These are phyloP conservation scores for Cladosporium sp. DNA, from an alignment of 2,329 filamentous ascomycete species.

Conservation along the genomic window DNA sequence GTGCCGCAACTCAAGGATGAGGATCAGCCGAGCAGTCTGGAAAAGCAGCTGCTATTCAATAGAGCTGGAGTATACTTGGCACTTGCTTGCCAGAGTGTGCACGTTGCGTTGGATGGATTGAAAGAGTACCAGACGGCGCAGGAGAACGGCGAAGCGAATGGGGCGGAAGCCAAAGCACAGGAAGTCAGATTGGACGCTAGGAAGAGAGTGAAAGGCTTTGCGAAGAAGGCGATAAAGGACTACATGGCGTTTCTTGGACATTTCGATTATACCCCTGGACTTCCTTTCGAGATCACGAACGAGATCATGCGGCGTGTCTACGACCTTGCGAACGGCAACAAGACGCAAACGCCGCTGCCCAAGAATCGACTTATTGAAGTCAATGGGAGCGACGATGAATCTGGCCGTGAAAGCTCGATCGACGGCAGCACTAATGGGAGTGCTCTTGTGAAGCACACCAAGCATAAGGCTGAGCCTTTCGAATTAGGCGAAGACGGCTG, in stretches of 20 bases:
- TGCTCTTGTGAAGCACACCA: constrained; percentile 49
- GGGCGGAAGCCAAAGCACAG: constrained; percentile 52
- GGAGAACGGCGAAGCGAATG: constrained; percentile 40
- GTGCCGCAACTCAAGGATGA: constrained; percentile 59
- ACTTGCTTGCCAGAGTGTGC: constrained; percentile 68
- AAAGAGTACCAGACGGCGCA: constrained; percentile 37
- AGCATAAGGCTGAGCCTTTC: constrained; percentile 33
- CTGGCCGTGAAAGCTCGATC: constrained; percentile 22
- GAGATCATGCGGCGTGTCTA: constrained; percentile 62
- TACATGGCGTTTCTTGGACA: constrained; percentile 71
- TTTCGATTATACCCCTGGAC: constrained; percentile 76
- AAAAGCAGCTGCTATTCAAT: constrained; percentile 75
- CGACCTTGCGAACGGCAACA: constrained; percentile 53
- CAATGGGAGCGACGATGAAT: constrained; percentile 29
- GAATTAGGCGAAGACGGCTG: constrained; percentile 43
- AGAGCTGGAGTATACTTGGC: constrained; percentile 72
- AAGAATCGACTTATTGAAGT: constrained; percentile 36
- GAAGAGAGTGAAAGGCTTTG: constrained; percentile 71
- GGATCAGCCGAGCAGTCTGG: constrained; percentile 73
- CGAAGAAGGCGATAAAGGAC: constrained; percentile 75
- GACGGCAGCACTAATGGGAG: constrained; percentile 29
- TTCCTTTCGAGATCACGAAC: constrained; percentile 62
- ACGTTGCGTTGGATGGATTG: constrained; percentile 56
- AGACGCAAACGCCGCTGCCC: constrained; percentile 34
- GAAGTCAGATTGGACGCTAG: constrained; percentile 59